Evolutionary conservation across 2,329 filamentous ascomycete genomes (phyloP).

Genomic region (Xylaria sp.): DNA sequence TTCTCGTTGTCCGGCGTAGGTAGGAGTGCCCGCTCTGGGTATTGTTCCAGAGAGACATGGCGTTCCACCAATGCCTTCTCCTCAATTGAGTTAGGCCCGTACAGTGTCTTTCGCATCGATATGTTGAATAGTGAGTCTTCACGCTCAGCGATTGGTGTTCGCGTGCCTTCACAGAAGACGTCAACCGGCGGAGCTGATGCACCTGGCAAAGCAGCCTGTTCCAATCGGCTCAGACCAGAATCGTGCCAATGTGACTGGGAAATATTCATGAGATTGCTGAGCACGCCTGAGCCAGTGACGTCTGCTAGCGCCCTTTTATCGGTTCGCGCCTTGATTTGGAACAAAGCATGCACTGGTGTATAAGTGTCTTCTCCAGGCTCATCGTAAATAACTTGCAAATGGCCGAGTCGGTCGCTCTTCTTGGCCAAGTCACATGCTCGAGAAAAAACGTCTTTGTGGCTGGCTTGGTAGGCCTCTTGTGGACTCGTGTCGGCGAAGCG

Average conservation of each 20-base stretch:
- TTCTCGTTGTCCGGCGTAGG: constrained; percentile 83
- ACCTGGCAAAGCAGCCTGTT: constrained; percentile 81
- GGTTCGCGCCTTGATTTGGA: constrained; percentile 79
- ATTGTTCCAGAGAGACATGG: constrained; percentile 72
- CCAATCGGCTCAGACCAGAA: constrained; percentile 79
- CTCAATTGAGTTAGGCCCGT: constrained; percentile 69
- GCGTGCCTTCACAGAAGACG: constrained; percentile 77
- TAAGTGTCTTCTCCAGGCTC: constrained; percentile 70
- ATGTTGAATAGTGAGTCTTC: constrained; percentile 82
- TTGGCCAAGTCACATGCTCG: constrained; percentile 72
- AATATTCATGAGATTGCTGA: constrained; percentile 83
- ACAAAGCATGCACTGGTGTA: constrained; percentile 78
- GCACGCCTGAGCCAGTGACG: constrained; percentile 75
- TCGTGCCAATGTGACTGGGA: constrained; percentile 71
- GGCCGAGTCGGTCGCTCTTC: constrained; percentile 68
- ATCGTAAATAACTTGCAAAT: constrained; percentile 76
- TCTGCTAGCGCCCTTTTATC: constrained; percentile 74
- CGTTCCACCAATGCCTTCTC: constrained; percentile 80
- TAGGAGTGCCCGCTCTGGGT: constrained; percentile 73
- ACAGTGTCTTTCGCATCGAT: constrained; percentile 78
- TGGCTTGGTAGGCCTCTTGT: constrained; percentile 75
- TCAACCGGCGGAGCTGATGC: constrained; percentile 88
- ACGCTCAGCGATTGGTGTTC: constrained; percentile 69
- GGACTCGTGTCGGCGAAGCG: constrained; percentile 84
- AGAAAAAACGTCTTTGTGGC: constrained; percentile 76